These are phyloP conservation scores for Aspergillus sp. DNA, from an alignment of 2,329 filamentous ascomycete genomes.

Conservation along the genomic window DNA sequence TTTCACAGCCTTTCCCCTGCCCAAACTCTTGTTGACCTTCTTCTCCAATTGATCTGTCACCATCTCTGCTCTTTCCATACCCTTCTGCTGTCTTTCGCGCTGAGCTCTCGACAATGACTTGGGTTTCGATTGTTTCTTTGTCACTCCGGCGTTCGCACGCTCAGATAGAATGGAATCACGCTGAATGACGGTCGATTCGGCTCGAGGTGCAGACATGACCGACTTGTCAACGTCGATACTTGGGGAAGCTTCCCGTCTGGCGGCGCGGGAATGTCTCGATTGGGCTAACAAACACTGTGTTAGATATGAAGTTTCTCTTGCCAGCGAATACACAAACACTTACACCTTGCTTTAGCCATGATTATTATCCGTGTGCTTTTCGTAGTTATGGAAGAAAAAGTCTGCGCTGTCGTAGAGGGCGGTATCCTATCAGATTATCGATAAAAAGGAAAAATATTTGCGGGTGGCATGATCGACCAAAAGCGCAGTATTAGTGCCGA, in stretches of 20 bases:
- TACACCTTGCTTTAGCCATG: conserved; percentile 35
- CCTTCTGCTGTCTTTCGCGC: conserved; percentile 46
- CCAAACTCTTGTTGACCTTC: conserved; percentile 47
- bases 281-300: conserved; percentile 32
- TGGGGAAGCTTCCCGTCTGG: conserved; percentile 49
- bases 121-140: conserved; percentile 41
- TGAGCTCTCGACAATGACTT: conserved; percentile 48
- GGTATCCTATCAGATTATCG: conserved; percentile 20
- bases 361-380: conserved; percentile 11
- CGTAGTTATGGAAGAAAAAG: not conserved
- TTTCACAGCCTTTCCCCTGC: conserved; percentile 41
- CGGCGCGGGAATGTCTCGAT: conserved; percentile 51
- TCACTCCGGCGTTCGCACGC: conserved; percentile 44
- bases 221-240: conserved; percentile 47
- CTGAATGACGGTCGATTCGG: conserved; percentile 29
- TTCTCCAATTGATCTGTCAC: conserved; percentile 48
- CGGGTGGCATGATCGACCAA: conserved; percentile 20
- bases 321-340: conserved; percentile 5
- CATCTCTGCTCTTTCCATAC: conserved; percentile 48
- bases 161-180: conserved; percentile 42
- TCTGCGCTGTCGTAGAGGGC: too few species aligned
- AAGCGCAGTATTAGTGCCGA: conserved; percentile 12
- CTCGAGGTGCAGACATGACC: conserved; percentile 36
- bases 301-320: conserved; percentile 1
- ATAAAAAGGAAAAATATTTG: conserved; percentile 26